Percentiles rank a stretch among this genome's conserved stretches.
phyloP scores from a whole-genome alignment of 495 filamentous ascomycete species.

The Penicillium verhagenii region DNA sequence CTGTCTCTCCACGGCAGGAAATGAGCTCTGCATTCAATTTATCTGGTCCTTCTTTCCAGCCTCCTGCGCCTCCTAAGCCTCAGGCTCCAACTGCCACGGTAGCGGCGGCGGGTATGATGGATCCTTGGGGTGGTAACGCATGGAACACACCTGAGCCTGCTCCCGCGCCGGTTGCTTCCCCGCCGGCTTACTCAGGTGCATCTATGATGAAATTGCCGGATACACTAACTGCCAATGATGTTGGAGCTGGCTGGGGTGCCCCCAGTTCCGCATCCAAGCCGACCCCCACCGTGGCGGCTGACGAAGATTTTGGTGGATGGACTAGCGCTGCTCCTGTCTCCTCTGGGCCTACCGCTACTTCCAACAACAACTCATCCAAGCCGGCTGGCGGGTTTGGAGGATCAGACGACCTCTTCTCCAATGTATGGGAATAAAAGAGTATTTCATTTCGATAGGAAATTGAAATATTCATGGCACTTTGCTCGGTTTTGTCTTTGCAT shows the following conservation, averaged over 20 bases:
- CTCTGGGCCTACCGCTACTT: constrained; percentile 37
- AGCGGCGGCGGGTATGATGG: constrained; percentile 35
- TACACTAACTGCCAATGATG: constrained; percentile 44
- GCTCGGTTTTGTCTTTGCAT: constrained; percentile 9
- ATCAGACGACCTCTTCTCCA: constrained; percentile 85
- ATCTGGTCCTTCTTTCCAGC: constrained; percentile 53
- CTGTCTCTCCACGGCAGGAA: constrained; percentile 39
- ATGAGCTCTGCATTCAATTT: constrained; percentile 78
- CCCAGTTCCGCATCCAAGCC: constrained; percentile 38
- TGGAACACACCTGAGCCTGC: constrained; percentile 51
- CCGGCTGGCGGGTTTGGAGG: constrained; percentile 63
- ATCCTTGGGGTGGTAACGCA: constrained; percentile 52
- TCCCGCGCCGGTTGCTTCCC: constrained; percentile 23
- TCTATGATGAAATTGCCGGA: constrained; percentile 50
- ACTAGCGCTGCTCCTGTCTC: constrained; percentile 62
- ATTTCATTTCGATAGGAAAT: constrained; percentile 9
- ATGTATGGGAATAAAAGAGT: constrained; percentile 75
- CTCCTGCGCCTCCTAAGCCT: constrained; percentile 41
- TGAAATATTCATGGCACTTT: constrained; percentile 9
- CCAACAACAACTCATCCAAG: constrained; percentile 41
- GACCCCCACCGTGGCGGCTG: constrained; percentile 65
- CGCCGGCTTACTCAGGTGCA: constrained; percentile 17
- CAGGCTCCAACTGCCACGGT: constrained; percentile 31
- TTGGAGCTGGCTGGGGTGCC: constrained; percentile 58
- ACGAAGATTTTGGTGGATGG: constrained; percentile 96